Percentiles rank a stretch among this genome's conserved stretches.
Conservation (phyloP, 345 rosid species). For the Gossypium stocksii region DNA sequence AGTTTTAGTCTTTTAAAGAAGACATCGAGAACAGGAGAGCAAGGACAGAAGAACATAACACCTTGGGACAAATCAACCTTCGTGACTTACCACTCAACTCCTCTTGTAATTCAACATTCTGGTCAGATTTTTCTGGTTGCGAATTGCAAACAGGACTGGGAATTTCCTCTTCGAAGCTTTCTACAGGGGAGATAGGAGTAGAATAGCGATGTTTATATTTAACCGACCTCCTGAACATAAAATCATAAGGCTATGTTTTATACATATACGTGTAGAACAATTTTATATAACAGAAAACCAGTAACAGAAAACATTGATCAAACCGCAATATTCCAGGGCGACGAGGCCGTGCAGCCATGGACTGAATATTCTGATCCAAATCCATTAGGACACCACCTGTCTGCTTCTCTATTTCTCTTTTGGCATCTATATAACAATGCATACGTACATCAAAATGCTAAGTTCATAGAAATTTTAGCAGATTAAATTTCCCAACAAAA, state of each 20-base stretch:
- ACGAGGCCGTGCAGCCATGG: constrained; percentile 41
- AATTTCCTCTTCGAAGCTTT: constrained; percentile 32
- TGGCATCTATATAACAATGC: constrained; percentile 45
- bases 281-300: constrained; percentile 2
- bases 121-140: constrained; percentile 30
- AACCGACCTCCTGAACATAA: constrained; percentile 30
- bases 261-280: not conserved
- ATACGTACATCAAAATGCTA: constrained; percentile 6
- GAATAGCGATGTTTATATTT: constrained; percentile 45
- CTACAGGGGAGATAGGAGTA: constrained; percentile 31
- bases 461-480: constrained; percentile 10
- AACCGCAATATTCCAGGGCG: constrained; percentile 71
- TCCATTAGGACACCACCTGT: constrained; percentile 40
- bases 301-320: constrained; percentile 11
- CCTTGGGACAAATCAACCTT: not conserved
- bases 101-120: constrained; percentile 27
- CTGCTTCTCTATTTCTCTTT: constrained; percentile 66
- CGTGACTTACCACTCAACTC: constrained; percentile 20
- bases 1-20: not conserved
- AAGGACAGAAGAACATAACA: not conserved
- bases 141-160: constrained; percentile 20
- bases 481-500: not conserved
- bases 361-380: constrained; percentile 29
- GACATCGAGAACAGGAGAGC: not conserved
- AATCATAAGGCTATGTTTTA: constrained; percentile 15